A percentile compares a stretch with the other conserved stretches of the same genome.
phyloP scores from a whole-genome alignment of 1,284 basidiomycete species.

The Boletellus sp. region DNA sequence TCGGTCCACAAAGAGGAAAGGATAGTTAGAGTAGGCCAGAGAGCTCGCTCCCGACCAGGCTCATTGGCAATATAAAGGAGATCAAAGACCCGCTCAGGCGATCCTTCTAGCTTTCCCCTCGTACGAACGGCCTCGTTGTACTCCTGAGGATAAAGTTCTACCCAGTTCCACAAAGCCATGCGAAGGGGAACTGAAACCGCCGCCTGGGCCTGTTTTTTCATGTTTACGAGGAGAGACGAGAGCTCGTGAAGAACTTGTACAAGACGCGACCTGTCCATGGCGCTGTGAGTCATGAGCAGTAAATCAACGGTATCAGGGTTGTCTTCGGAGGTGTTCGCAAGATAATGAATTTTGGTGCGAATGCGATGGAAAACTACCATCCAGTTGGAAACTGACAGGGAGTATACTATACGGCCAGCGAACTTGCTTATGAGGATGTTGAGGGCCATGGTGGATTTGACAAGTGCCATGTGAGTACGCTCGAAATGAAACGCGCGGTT shows the following conservation, averaged over 20 bases:
- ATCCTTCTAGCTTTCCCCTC: conserved; percentile 69
- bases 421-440: conserved; percentile 63
- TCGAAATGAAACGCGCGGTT: conserved; percentile 52
- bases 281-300: conserved; percentile 69
- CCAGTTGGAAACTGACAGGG: conserved; percentile 92
- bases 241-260: conserved; percentile 74
- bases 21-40: conserved; percentile 82
- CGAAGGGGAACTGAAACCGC: conserved; percentile 75
- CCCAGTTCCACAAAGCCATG: conserved; percentile 90
- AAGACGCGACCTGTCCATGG: conserved; percentile 62
- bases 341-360: conserved; percentile 65
- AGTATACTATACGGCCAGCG: conserved; percentile 79
- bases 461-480: conserved; percentile 61
- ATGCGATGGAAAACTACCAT: conserved; percentile 72
- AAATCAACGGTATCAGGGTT: conserved; percentile 69
- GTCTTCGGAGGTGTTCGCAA: conserved; percentile 53
- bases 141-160: conserved; percentile 78
- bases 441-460: conserved; percentile 54
- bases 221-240: conserved; percentile 79
- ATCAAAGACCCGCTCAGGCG: conserved; percentile 82
- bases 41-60: conserved; percentile 50
- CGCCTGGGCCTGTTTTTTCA: conserved; percentile 73
- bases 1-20: conserved; percentile 81
- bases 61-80: conserved; percentile 60
- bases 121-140: conserved; percentile 70